Evolutionary conservation across 164 flowering plant species (phyloP), one percentile per base, ranked within the genome.

Genomic region (Nelumbo lutea): DNA sequence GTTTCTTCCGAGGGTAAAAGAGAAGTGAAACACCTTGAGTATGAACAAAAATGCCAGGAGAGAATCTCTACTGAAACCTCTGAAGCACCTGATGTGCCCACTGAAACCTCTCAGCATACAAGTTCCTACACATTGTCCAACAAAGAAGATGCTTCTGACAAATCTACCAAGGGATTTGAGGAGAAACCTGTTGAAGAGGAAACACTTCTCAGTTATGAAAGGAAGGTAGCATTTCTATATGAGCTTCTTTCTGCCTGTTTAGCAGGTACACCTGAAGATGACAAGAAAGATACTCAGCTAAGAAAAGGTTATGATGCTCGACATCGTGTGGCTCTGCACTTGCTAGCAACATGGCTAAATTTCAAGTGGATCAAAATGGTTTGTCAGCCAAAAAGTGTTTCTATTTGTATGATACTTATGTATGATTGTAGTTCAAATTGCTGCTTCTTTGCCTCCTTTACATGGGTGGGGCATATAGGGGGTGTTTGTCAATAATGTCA

Each of bases 261-360:
- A 64, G 91, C 98, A 60, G 80, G 86, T 76, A 66, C 67, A 64
- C 77, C 81, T 65, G 85, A 79, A 46, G 81, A 78, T 42, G 73
- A 81, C 43, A 86, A 88, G 78, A 86, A 83, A 41, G 45, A 48
- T 65, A 78, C 78, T 40, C 82, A 76, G 58, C 67, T 70, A 75
- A 81, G 90, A 72, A 96, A 82, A 62, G 99, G 97, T 47, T 96
- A 91, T 84, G 99, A 96, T 86, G 90, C 99, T 70, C 88, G 98
- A 39, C 93, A 93, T 77, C 97, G 99, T 53, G 95, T 85, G 51
- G 97, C 97, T 74, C 73, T 96, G 67, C 83, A 97, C 60, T 77
- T 93, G 71, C 80, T 96, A 71, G 87, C 96, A 42, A 85, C 96
- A 46, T 93, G 98, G 98, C 80, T 96, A 68, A 87, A 90, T 80